Evolutionary conservation across 164 flowering plant genomes (phyloP).

Genomic region (Akebia trifoliata): DNA sequence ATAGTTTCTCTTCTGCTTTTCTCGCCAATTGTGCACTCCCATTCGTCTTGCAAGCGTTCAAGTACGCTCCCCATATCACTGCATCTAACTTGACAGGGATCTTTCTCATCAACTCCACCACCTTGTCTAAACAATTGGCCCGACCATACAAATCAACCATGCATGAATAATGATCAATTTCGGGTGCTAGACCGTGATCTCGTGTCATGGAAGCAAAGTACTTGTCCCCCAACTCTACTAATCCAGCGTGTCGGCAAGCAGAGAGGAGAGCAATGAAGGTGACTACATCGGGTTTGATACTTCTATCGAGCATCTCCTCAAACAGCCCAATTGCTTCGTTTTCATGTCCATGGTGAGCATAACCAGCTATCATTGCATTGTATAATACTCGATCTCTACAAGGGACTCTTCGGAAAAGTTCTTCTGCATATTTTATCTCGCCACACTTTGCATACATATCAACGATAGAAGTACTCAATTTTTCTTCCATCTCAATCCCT

Average conservation of each 20-base stretch:
- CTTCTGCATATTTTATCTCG: slow-evolving; percentile 48
- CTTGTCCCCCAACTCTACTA: slow-evolving; percentile 55
- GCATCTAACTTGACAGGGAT: slow-evolving; percentile 52
- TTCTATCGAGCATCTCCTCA: slow-evolving; percentile 42
- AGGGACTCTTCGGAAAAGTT: slow-evolving; percentile 28
- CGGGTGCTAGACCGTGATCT: slow-evolving; percentile 49
- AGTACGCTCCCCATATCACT: slow-evolving; percentile 50
- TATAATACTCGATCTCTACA: slow-evolving; percentile 46
- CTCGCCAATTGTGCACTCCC: slow-evolving; percentile 41
- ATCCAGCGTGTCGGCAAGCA: slow-evolving; percentile 73
- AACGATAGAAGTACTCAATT: slow-evolving; percentile 46
- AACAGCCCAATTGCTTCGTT: slow-evolving; percentile 44
- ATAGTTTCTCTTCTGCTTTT: slow-evolving; percentile 47
- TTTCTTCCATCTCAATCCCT: slow-evolving; percentile 43
- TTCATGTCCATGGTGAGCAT: slow-evolving; percentile 63
- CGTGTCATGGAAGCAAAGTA: slow-evolving; percentile 56
- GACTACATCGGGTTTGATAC: slow-evolving; percentile 49
- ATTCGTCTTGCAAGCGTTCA: slow-evolving; percentile 60
- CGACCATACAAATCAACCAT: slow-evolving; percentile 83
- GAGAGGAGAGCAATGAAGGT: slow-evolving; percentile 77
- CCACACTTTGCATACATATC: slow-evolving; percentile 93
- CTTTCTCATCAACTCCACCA: slow-evolving; percentile 37
- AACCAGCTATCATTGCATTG: slow-evolving; percentile 75
- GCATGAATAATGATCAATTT: slow-evolving; percentile 75
- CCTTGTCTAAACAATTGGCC: slow-evolving; percentile 53